Evolutionary conservation across 805 yeast species (phyloP), one percentile per base, ranked within the genome.

Genomic region (Saturnispora kantuleensis): DNA sequence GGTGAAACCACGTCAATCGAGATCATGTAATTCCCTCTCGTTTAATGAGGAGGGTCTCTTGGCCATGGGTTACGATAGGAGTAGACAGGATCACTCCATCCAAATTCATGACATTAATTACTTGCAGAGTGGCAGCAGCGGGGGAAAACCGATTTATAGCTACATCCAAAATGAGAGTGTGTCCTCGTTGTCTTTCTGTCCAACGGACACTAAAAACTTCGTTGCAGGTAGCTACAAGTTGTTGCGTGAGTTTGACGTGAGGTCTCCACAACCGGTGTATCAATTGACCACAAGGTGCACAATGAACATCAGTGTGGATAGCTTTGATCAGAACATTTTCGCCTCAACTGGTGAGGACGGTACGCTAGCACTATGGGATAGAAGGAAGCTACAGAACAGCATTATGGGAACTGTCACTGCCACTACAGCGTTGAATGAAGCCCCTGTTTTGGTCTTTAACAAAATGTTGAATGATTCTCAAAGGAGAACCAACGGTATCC

Each of bases 301-400:
- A 0, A 69, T 76, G 53, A 83, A 83, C 15, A 70, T 89, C 38
- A 69, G 75, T 8, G 67, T 80, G 29, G 89, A 85, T 56, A 90
- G 84, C 3, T 77, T 77, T 56, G 77, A 79, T 55, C 71, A 71
- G 10, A 72, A 76, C 60, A 70, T 75, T 49, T 85, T 89, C 59
- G 77, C 86, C 13, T 79, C 94, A 0, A 76, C 76, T 50, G 77
- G 85, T 42, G 96, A 88, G 53, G 90, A 84, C 55, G 95, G 96
- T 1, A 76, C 93, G 0, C 64, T 88, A 41, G 81, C 90, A 0
- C 69, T 89, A 7, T 89, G 89, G 85, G 95, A 84, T 58, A 70
- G 86, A 50, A 67, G 95, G 51, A 79, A 73, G 51, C 58, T 84
- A 38, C 60, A 52, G 2, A 53, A 54, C 5, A 49, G 53, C 5